Conservation (phyloP, 345 rosid species). For the Murraya paniculata region DNA sequence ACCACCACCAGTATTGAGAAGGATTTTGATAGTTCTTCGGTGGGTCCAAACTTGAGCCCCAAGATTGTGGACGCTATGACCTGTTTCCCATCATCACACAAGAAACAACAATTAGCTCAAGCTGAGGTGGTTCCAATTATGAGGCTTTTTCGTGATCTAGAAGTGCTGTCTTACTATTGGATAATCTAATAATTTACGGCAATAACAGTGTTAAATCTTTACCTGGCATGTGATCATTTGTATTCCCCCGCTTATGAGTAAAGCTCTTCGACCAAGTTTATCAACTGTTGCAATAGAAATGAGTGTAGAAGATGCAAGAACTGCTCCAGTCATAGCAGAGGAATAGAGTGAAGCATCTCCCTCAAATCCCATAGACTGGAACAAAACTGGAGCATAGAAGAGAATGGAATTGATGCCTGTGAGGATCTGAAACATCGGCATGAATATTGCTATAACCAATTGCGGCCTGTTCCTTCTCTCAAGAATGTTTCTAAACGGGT, state of each 20-base stretch:
- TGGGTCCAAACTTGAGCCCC: conserved; percentile 73
- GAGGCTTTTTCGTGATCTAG: not conserved
- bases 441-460: conserved; percentile 71
- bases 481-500: conserved; percentile 83
- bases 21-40: conserved; percentile 60
- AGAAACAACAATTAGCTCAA: not conserved
- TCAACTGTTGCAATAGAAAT: conserved; percentile 80
- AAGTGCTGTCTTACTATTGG: too few relatives aligned
- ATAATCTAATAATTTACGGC: not conserved
- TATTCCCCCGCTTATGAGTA: conserved; percentile 86
- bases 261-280: conserved; percentile 61
- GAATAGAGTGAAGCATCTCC: conserved; percentile 80
- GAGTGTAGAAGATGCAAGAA: conserved; percentile 75
- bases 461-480: conserved; percentile 74
- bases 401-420: conserved; percentile 94
- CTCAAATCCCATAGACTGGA: conserved; percentile 86
- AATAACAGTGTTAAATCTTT: not conserved
- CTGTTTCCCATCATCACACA: conserved; percentile 31
- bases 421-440: conserved; percentile 86
- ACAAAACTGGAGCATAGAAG: conserved; percentile 91
- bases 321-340: conserved; percentile 94
- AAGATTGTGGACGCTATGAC: conserved; percentile 64
- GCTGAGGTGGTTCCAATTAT: not conserved
- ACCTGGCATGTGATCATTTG: conserved; percentile 86
- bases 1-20: conserved; percentile 65